Conservation (phyloP, 1,284 basidiomycete genomes). For the Fomitiporia mediterranea region DNA sequence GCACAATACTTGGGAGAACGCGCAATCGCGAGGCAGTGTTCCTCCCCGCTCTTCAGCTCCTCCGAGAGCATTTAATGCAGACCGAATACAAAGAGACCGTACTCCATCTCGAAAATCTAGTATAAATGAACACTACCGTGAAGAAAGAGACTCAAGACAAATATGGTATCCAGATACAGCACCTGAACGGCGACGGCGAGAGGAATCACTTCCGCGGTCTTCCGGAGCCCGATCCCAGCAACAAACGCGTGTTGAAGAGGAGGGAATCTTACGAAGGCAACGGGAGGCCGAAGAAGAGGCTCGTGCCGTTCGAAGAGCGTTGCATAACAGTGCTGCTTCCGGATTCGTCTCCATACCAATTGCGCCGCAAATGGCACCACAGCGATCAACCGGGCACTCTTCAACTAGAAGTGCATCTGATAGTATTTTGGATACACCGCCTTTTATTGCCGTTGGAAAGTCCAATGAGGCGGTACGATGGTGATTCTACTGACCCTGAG, state of each 20-base stretch:
- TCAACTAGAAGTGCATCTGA: constrained; percentile 27
- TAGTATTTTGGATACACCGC: constrained; percentile 20
- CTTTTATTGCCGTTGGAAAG: constrained; percentile 39
- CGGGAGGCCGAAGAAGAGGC: constrained; percentile 39
- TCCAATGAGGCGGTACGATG: constrained; percentile 36
- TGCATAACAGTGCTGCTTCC: not conserved
- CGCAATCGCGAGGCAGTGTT: constrained; percentile 3
- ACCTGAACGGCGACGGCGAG: constrained; percentile 21
- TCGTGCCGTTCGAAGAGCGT: constrained; percentile 29
- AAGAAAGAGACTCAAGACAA: constrained; percentile 15
- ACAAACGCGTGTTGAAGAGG: constrained; percentile 37
- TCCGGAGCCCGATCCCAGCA: constrained; percentile 25
- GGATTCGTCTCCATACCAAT: constrained; percentile 22
- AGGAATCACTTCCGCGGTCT: too few species aligned
- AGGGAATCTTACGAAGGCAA: constrained; percentile 44
- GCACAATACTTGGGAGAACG: constrained; percentile 23
- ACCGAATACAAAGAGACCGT: not conserved
- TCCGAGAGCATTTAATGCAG: not conserved
- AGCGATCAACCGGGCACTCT: constrained; percentile 22
- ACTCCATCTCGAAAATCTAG: constrained; percentile 12
- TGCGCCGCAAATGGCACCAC: constrained; percentile 12
- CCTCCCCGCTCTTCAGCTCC: constrained; percentile 8
- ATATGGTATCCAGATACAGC: constrained; percentile 18
- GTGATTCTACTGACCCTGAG: constrained; percentile 42
- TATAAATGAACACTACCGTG: constrained; percentile 19